Evolutionary conservation across 1,139 yeast genomes (phyloP), one percentile per base, ranked within the genome.

Genomic region (Protomyces pachydermus): DNA sequence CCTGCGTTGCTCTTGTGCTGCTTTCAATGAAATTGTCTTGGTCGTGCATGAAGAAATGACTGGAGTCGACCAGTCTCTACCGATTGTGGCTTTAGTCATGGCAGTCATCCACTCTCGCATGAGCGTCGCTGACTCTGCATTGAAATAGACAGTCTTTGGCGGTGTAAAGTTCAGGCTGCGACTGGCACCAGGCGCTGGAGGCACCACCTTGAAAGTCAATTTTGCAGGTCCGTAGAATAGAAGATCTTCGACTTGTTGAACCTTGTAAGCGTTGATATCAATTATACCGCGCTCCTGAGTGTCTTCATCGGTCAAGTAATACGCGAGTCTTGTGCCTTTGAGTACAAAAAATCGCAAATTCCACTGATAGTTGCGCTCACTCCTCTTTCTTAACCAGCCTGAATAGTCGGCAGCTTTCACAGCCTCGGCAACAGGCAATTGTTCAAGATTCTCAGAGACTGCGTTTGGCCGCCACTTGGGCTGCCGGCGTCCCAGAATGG

Each of bases 21-120:
- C 86, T 56, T 84, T 83, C 68, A 93, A 79, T 28, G 96, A 86
- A 12, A 93, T 93, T 0, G 98, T 93, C 16, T 98, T 98, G 0
- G 98, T 90, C 6, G 87, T 86, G 74, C 97, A 93, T 37, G 97
- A 88, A 67, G 96, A 88, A n/a, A 91, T 87, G 2, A 90, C 95
- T 0, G 98, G 98, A 14, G 88, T 90, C 1, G 66, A 62, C 56
- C 60, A 97, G 75, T 95, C 98, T 62, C 95, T 82, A 74, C 93
- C 99, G 71, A 93, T 95, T 0, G 98, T 93, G 0, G 98, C 96
- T 67, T 93, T 90, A 84, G 91, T 89, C 68, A 93, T 78, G 0
- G 97, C 96, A 65, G 91, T 88, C 83, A 91, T 85, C 99, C 99
- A 93, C 1, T 83, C 84, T 72, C 97, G 81, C 96, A 93, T 88